Evolutionary conservation across 176 grass and related monocot genomes (phyloP).

Genomic region (Cocos nucifera): DNA sequence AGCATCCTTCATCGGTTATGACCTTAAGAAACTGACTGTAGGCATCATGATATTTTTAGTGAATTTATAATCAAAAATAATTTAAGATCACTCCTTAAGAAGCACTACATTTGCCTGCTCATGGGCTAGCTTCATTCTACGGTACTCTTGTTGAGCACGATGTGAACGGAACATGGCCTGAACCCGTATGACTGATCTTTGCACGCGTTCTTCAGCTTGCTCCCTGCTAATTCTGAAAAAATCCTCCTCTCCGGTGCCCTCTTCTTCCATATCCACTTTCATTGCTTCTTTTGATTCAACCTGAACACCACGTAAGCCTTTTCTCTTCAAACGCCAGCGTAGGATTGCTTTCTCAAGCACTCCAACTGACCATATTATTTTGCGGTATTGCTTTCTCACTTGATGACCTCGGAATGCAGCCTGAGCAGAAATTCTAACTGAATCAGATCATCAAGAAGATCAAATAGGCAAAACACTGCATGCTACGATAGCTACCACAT

Average conservation of each 20-base stretch:
- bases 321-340: conserved; percentile 89
- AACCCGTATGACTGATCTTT: conserved; percentile 73
- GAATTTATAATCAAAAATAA: too few relatives aligned
- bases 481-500: not conserved
- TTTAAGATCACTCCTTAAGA: not conserved
- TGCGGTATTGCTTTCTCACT: conserved; percentile 71
- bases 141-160: conserved; percentile 87
- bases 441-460: conserved; percentile 18
- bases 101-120: conserved; percentile 62
- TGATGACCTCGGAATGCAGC: conserved; percentile 79
- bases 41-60: too few relatives aligned
- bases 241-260: conserved; percentile 72
- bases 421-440: conserved; percentile 30
- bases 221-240: conserved; percentile 61
- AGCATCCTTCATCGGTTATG: too few relatives aligned
- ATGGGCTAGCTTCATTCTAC: conserved; percentile 72
- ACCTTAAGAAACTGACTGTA: too few relatives aligned
- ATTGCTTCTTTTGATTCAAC: conserved; percentile 51
- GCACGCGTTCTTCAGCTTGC: conserved; percentile 81
- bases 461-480: conserved; percentile 1
- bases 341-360: conserved; percentile 88
- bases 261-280: conserved; percentile 39
- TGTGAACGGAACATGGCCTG: conserved; percentile 87
- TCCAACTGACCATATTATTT: conserved; percentile 95
- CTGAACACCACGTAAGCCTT: conserved; percentile 74